Percentiles rank a stretch among this genome's conserved stretches.
Evolutionary conservation across 2,329 filamentous ascomycete genomes (phyloP).

Genomic region (Celoporthe dispersa): DNA sequence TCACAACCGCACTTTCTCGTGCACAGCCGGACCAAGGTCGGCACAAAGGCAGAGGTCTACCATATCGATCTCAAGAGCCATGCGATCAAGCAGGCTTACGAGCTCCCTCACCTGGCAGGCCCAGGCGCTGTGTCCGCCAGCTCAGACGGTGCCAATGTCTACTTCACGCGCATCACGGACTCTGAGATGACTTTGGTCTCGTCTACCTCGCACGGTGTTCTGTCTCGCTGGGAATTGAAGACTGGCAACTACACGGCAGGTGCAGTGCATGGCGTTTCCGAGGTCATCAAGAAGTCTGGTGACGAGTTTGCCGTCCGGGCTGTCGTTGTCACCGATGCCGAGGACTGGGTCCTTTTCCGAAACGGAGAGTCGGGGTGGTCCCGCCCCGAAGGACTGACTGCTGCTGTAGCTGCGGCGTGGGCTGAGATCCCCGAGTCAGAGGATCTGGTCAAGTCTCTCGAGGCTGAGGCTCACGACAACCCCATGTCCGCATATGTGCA

Average conservation of each 20-base stretch:
- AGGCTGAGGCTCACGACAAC: slow-evolving; percentile 85
- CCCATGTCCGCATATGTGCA: slow-evolving; percentile 83
- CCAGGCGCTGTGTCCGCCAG: slow-evolving; percentile 79
- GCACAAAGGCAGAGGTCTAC: slow-evolving; percentile 84
- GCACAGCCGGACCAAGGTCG: slow-evolving; percentile 71
- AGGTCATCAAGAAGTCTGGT: slow-evolving; percentile 74
- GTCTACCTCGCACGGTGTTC: slow-evolving; percentile 74
- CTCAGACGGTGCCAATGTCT: slow-evolving; percentile 79
- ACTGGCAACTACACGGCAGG: slow-evolving; percentile 45
- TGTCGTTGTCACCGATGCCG: slow-evolving; percentile 67
- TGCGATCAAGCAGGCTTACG: slow-evolving; percentile 76
- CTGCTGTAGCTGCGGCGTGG: slow-evolving; percentile 78
- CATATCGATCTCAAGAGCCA: slow-evolving; percentile 76
- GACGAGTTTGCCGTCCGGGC: slow-evolving; percentile 77
- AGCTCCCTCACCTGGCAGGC: slow-evolving; percentile 72
- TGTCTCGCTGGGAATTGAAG: slow-evolving; percentile 74
- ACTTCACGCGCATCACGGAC: slow-evolving; percentile 81
- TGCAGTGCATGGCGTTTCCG: slow-evolving; percentile 73
- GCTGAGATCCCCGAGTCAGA: slow-evolving; percentile 76
- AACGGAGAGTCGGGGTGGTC: slow-evolving; percentile 84
- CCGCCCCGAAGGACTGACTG: slow-evolving; percentile 80
- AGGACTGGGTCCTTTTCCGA: slow-evolving; percentile 82
- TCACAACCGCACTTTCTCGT: slow-evolving; percentile 84
- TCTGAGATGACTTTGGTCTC: slow-evolving; percentile 76
- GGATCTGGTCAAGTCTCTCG: slow-evolving; percentile 77